phyloP scores from a whole-genome alignment of 441 rosid species.

The Pelargonium exstipulatum region DNA sequence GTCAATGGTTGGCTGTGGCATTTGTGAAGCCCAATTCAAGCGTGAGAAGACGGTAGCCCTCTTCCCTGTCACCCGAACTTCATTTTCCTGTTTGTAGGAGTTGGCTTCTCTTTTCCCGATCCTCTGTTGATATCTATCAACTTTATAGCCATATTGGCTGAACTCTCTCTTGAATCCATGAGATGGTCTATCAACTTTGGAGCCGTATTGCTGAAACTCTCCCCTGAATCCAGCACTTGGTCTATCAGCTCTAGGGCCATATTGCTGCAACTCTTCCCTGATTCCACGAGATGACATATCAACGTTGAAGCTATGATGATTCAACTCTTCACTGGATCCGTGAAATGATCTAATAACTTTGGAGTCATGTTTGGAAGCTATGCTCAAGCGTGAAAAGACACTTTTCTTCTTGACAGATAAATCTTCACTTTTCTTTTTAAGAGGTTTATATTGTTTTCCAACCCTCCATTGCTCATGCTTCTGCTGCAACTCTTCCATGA shows the following conservation, averaged over 20 bases:
- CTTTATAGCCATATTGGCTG: too few species aligned
- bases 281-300: background rate
- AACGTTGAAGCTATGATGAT: background rate
- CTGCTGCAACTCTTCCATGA: slow-evolving; percentile 23
- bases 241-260: too few species aligned
- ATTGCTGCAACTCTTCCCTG: too few species aligned
- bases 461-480: slow-evolving; percentile 15
- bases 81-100: background rate
- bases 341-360: background rate
- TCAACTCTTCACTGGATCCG: background rate
- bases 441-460: slow-evolving; percentile 2
- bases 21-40: slow-evolving; percentile 1
- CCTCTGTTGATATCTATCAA: background rate
- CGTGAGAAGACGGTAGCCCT: background rate
- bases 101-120: background rate
- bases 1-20: background rate
- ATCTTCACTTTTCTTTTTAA: background rate
- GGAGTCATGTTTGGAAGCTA: background rate
- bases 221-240: background rate
- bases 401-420: background rate
- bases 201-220: background rate
- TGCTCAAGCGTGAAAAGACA: slow-evolving; percentile 6
- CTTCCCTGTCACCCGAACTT: background rate
- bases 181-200: background rate
- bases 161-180: background rate